Base-by-base conservation (phyloP, 345 rosid genomes). In the Toxicodendron radicans region DNA sequence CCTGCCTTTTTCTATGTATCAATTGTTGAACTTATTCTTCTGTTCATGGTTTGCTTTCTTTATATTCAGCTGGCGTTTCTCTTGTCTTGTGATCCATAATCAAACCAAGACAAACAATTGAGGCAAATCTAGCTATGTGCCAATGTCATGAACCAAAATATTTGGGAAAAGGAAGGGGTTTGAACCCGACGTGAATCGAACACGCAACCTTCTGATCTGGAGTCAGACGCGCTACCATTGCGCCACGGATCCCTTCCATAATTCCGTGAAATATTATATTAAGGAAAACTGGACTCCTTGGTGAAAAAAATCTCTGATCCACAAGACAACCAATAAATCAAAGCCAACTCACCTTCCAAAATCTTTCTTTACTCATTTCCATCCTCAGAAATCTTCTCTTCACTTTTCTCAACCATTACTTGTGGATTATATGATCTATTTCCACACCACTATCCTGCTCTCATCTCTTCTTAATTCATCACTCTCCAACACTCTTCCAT, bases 151-250 rank as follows among this genome's bases (percentile, higher is more conserved):
- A 2, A 27, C 30, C 30, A 27, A 27, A 27, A n/a, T n/a, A n/a
- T n/a, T n/a, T n/a, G n/a, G n/a, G n/a, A n/a, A n/a, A n/a, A n/a
- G n/a, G n/a, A n/a, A n/a, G 8, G 67, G 77, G 45, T 2, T 83
- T 87, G 98, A 93, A 91, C 94, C 92, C 88, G 90, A 89, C 97
- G 90, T 88, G 89, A 88, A 91, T 91, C 93, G 91, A 93, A 85
- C 93, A 87, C 90, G 92, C 95, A 90, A 94, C 94, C 98, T 93
- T 93, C 94, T 90, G 95, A 91, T 89, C 92, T 87, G 94, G 98
- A 88, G 95, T 89, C 95, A 89, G 95, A 90, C 94, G 94, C 92
- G 92, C 98, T 90, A 91, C 95, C 98, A 88, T 93, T 93, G 97
- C 92, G 95, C 95, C 97, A 88, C 92, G 86, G 91, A 88, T 89